Evolutionary conservation across 257 asterid genomes (phyloP).

Genomic region (Parsonsia alboflavescens): DNA sequence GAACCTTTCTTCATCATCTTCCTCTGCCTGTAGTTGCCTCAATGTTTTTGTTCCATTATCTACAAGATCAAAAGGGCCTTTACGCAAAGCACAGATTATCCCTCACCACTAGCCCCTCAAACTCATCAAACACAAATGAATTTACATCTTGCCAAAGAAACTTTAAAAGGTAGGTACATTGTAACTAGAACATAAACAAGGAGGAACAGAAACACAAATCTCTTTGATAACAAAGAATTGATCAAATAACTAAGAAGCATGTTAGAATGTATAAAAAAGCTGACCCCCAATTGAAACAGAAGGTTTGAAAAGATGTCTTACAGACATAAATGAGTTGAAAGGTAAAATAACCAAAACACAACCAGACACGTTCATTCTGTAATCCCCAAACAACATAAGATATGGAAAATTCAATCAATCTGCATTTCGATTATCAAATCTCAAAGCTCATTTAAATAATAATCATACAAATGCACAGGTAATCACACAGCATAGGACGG

Average conservation of each 20-base stretch:
- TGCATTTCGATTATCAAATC: not conserved
- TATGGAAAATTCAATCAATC: not conserved
- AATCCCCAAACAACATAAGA: not conserved
- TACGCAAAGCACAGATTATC: not conserved
- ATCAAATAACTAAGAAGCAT: not conserved
- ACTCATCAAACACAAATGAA: not conserved
- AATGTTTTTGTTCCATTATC: slow-evolving; percentile 58
- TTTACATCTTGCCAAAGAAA: not conserved
- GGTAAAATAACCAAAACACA: not conserved
- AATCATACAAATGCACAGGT: not conserved
- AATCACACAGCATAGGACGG: not conserved
- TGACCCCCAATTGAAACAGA: not conserved
- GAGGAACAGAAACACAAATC: not conserved
- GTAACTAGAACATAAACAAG: not conserved
- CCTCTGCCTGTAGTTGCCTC: slow-evolving; percentile 71
- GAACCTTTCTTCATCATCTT: slow-evolving; percentile 88
- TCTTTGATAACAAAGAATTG: not conserved
- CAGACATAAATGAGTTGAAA: not conserved
- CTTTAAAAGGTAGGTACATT: not conserved
- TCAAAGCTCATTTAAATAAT: not conserved
- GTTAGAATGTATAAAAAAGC: not conserved
- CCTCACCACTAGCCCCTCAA: not conserved
- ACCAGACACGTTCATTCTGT: not conserved
- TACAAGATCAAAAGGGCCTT: slow-evolving; percentile 14
- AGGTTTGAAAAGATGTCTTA: not conserved